Evolutionary conservation across 768 basidiomycete species (phyloP).

Genomic region (Lentinula lateritia): DNA sequence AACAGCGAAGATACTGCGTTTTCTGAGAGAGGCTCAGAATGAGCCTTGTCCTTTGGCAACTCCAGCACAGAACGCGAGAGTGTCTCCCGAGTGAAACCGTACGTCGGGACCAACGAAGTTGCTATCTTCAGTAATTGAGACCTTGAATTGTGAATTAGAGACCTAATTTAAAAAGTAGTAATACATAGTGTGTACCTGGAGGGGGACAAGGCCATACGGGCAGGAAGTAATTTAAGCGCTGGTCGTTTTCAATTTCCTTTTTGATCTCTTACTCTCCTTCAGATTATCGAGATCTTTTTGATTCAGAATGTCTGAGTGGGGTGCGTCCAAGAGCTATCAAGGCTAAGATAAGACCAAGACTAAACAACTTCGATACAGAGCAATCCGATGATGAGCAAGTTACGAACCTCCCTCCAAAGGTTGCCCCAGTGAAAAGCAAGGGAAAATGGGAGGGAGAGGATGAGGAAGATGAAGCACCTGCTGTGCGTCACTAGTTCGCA

Average conservation of each 20-base stretch:
- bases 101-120: constrained; percentile 53
- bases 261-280: neutral
- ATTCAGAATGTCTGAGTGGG: constrained; percentile 40
- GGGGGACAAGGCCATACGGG: neutral
- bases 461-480: constrained; percentile 74
- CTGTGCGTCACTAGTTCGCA: constrained; percentile 42
- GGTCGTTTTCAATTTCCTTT: neutral
- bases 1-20: constrained; percentile 68
- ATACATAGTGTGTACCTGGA: neutral
- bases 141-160: constrained; percentile 13
- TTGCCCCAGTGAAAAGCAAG: constrained; percentile 25
- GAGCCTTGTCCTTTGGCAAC: constrained; percentile 40
- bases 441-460: constrained; percentile 90
- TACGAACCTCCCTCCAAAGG: constrained; percentile 19
- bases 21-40: constrained; percentile 61
- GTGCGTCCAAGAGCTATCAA: constrained; percentile 18
- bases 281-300: neutral
- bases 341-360: neutral
- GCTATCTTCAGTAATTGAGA: constrained; percentile 52
- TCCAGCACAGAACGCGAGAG: constrained; percentile 59
- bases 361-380: constrained; percentile 20
- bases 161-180: neutral
- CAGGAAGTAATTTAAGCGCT: neutral
- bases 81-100: constrained; percentile 73
- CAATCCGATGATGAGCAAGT: constrained; percentile 29